Evolutionary conservation across 257 asterid species (phyloP).

Genomic region (Lithospermum erythrorhizon): DNA sequence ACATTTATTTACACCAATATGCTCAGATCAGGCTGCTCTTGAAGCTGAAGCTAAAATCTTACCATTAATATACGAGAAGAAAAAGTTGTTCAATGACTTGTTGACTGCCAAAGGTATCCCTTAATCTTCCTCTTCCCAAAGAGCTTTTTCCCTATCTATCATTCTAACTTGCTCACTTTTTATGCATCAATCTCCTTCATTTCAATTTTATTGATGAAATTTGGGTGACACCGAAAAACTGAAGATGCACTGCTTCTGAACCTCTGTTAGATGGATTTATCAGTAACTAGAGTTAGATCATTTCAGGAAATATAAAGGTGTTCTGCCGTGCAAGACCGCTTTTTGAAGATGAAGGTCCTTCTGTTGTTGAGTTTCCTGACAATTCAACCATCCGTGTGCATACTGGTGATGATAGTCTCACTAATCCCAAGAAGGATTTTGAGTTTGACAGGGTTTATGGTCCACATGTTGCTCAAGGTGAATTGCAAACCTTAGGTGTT

Average conservation of each 20-base stretch:
- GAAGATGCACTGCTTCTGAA: neutral
- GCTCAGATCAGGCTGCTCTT: conserved; percentile 81
- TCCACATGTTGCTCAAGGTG: conserved; percentile 98
- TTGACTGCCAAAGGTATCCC: conserved; percentile 81
- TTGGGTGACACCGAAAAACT: neutral
- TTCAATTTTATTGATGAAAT: neutral
- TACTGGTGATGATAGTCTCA: conserved; percentile 62
- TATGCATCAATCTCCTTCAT: neutral
- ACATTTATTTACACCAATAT: neutral
- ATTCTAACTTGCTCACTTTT: neutral
- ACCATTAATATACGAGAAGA: conserved; percentile 83
- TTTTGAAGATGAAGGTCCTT: conserved; percentile 90
- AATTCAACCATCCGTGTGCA: conserved; percentile 58
- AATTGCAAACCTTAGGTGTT: conserved; percentile 6
- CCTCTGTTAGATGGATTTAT: conserved; percentile 1
- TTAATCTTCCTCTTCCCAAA: conserved; percentile 7
- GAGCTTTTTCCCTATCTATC: neutral
- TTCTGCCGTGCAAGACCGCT: conserved; percentile 92
- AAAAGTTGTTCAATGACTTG: conserved; percentile 70
- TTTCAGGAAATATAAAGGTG: conserved; percentile 84
- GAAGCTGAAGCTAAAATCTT: conserved; percentile 92
- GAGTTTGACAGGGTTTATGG: conserved; percentile 98
- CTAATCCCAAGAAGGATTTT: conserved; percentile 91
- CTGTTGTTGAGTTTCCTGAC: conserved; percentile 83
- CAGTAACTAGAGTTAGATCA: conserved; percentile 19